Base-by-base conservation (phyloP, 495 filamentous ascomycete species). In the Aspergillus biplanus region DNA sequence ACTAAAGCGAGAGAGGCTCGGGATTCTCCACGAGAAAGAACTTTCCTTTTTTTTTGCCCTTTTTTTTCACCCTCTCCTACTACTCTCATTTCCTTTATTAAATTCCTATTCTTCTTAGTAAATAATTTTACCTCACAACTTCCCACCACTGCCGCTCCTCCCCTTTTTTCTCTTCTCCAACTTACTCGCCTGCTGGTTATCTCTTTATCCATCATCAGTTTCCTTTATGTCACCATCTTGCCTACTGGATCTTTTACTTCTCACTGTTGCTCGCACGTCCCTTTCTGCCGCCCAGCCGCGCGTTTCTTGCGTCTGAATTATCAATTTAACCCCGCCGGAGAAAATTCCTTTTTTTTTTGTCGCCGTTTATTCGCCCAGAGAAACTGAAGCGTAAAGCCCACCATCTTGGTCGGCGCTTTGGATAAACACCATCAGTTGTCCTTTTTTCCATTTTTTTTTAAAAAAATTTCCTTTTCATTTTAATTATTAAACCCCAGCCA, bases 101-200 rank as follows among this genome's bases (percentile, higher is more conserved):
- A 56, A 48, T 33, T 65, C 68, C 56, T 48, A 61, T 68, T 68
- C 57, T 63, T 70, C 73, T 81, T 82, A 79, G 71, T 75, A 73
- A 80, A 82, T 76, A 65, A 67, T 72, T 79, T 80, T 77, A 80
- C 78, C 73, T 76, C 78, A 76, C 65, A 68, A 67, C 71, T 76
- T 74, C 66, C 63, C 66, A 61, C 62, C 67, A 59, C 69, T 64
- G 53, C 63, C 61, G 56, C 59, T 69, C 64, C 63, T 71, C 70
- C 66, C 68, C 62, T 66, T 57, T 67, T 67, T 68, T 66, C 66
- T 27, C 33, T 52, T 63, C 56, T 59, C 37, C 61, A 18, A 54
- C 64, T 47, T 33, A 34, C 34, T 33, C 27, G 33, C 70, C 67
- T 68, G 65, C 71, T 74, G 66, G 65, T 68, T 76, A 73, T 75